Conservation (phyloP, 768 basidiomycete species). For the Trametes elegans region DNA sequence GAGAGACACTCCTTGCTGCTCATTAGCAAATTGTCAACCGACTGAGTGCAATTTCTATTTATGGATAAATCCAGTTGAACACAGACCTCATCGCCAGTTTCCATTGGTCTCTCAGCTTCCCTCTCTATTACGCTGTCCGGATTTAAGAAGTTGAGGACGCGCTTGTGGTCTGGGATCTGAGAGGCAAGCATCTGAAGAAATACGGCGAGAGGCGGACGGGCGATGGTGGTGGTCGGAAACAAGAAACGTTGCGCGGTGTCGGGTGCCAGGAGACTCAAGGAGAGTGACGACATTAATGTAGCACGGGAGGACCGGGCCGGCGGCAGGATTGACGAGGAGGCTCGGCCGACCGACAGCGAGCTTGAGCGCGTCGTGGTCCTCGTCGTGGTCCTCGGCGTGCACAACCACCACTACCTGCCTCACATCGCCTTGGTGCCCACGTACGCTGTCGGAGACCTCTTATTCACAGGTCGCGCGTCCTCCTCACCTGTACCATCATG, state of each 20-base stretch:
- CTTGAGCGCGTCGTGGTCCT: background rate
- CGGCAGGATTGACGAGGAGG: conserved; percentile 7
- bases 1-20: background rate
- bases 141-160: background rate
- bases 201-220: no score
- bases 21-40: no score
- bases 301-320: background rate
- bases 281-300: background rate
- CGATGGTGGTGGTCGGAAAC: background rate
- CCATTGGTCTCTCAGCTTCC: background rate
- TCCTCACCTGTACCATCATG: conserved; percentile 39
- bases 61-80: background rate
- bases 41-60: no score
- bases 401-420: background rate
- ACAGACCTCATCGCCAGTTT: background rate
- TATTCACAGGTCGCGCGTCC: background rate
- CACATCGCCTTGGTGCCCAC: background rate
- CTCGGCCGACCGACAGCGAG: conserved; percentile 9
- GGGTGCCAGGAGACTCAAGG: background rate
- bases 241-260: background rate
- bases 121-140: background rate
- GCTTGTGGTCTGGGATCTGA: background rate
- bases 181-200: background rate
- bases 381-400: background rate
- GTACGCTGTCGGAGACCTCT: background rate